Base-by-base conservation (phyloP, 2,329 filamentous ascomycete genomes). In the Claviceps fusiformis region DNA sequence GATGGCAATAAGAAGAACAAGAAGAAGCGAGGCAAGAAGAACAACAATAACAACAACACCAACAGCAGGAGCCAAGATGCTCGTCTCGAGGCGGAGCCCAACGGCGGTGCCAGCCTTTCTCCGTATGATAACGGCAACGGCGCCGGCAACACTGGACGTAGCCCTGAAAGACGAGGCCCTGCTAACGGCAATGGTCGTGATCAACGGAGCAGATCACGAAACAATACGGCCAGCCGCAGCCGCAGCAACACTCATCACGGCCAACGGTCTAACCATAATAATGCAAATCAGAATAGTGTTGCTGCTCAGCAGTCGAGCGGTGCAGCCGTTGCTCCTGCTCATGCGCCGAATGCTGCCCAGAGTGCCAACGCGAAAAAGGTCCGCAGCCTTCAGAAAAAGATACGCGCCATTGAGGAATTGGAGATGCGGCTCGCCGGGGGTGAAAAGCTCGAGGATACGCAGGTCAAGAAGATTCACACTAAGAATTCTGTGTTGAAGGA, bases 371-470 rank as follows among this genome's bases (percentile, higher is more conserved):
- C 95, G 48, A 98, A 97, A 82, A 98, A 97, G 77, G 81, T 96
- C 59, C 80, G 93, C 55, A 89, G 89, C 57, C 78, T 98, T 59
- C 79, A 95, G 69, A 98, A 98, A 81, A 98, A 98, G 80, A 87
- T 98, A 59, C 83, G 93, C 24, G 93, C 93, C 11, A 98, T 98
- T 66, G 93, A 98, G 67, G 93, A 98, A 68, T 75, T 98, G 58
- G 95, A 97, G 77, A 96, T 97, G 91, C 83, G 93, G 55, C 83
- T 91, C 61, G 93, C 92, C 3, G 85, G 86, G 39, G 92, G 92
- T 5, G 93, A 98, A 78, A 97, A 96, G 78, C 75, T 98, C 58
- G 93, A 98, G 74, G 92, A 96, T 66, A 98, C 93, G 37, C 93
- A 98, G 74, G 83, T 98, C 71, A 95, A 95, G 79, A 98, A 98